A percentile compares a stretch with the other conserved stretches of the same genome.
phyloP scores from a whole-genome alignment of 1,284 basidiomycete genomes.

The Inonotus hispidus region DNA sequence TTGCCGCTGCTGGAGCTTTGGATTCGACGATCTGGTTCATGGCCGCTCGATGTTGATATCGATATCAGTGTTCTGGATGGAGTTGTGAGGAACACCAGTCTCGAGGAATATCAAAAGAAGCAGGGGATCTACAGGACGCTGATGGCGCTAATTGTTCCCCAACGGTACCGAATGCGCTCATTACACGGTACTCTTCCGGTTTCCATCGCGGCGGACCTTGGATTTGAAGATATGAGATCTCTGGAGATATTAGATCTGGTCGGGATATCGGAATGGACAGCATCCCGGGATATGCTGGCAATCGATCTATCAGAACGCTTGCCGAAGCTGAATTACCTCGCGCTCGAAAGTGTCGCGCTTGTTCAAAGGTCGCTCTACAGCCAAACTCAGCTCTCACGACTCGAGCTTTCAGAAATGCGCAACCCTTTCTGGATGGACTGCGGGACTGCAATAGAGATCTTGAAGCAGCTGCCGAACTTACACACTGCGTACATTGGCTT shows the following conservation, averaged over 20 bases:
- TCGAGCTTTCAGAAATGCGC: constrained; percentile 13
- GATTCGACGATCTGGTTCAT: constrained; percentile 5
- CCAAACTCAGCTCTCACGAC: constrained; percentile 3
- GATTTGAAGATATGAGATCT: background rate
- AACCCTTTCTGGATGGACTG: constrained; percentile 4
- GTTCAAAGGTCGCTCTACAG: background rate
- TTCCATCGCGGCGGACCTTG: constrained; percentile 1
- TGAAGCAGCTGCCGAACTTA: constrained; percentile 1
- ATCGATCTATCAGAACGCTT: constrained; percentile 1
- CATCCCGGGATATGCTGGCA: background rate
- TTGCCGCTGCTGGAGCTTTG: constrained; percentile 1
- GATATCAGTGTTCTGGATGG: constrained; percentile 8
- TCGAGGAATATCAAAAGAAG: constrained; percentile 5
- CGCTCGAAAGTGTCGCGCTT: constrained; percentile 7
- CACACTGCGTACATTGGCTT: constrained; percentile 7
- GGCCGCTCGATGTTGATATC: constrained; percentile 1
- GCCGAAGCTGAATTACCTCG: constrained; percentile 1
- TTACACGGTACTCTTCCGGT: background rate
- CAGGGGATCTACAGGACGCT: constrained; percentile 2
- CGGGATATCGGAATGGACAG: background rate
- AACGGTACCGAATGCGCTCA: background rate
- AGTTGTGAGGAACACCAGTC: background rate
- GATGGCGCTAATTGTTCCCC: background rate
- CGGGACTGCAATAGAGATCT: background rate
- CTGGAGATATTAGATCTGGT: constrained; percentile 2